Percentiles rank a stretch among this genome's conserved stretches.
Evolutionary conservation across 371 early-diverging fungal species (phyloP).

Genomic region (Lichtheimia ornata): DNA sequence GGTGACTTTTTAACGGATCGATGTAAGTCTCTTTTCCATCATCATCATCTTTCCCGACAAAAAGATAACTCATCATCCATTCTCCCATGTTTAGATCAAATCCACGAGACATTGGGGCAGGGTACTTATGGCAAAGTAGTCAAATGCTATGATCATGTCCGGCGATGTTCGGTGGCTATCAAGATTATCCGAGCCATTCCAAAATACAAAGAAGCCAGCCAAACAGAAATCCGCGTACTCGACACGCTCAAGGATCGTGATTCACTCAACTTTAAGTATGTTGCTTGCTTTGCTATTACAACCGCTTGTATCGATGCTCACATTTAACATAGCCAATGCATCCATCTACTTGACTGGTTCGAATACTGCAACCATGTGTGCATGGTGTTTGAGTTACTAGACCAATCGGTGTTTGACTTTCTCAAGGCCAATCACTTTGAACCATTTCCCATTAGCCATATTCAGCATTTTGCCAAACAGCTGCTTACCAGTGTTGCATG

Average conservation of each 20-base stretch:
- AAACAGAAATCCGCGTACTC: slow-evolving; percentile 87
- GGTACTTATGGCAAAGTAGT: slow-evolving; percentile 98
- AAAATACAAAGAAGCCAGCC: slow-evolving; percentile 94
- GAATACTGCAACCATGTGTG: slow-evolving; percentile 92
- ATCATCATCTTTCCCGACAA: not conserved
- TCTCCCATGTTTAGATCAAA: slow-evolving; percentile 64
- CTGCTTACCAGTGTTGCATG: slow-evolving; percentile 77
- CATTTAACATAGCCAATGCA: slow-evolving; percentile 55
- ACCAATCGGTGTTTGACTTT: slow-evolving; percentile 91
- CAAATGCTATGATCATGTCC: slow-evolving; percentile 78
- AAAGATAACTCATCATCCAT: not conserved
- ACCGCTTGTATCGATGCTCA: slow-evolving; percentile 30
- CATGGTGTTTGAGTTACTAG: slow-evolving; percentile 95
- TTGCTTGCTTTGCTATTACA: slow-evolving; percentile 3
- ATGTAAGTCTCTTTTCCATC: slow-evolving; percentile 50
- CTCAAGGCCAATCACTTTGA: slow-evolving; percentile 87
- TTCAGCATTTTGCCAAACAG: slow-evolving; percentile 83
- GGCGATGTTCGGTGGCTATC: slow-evolving; percentile 57
- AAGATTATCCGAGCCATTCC: slow-evolving; percentile 93
- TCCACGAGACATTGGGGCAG: slow-evolving; percentile 86
- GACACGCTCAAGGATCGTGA: slow-evolving; percentile 78
- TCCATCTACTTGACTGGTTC: slow-evolving; percentile 80
- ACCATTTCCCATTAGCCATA: slow-evolving; percentile 87
- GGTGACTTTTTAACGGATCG: slow-evolving; percentile 75
- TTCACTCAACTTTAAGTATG: slow-evolving; percentile 45